Percentiles rank a stretch among this genome's conserved stretches.
phyloP scores from a whole-genome alignment of 495 filamentous ascomycete genomes.

The Penicillium antarcticum region DNA sequence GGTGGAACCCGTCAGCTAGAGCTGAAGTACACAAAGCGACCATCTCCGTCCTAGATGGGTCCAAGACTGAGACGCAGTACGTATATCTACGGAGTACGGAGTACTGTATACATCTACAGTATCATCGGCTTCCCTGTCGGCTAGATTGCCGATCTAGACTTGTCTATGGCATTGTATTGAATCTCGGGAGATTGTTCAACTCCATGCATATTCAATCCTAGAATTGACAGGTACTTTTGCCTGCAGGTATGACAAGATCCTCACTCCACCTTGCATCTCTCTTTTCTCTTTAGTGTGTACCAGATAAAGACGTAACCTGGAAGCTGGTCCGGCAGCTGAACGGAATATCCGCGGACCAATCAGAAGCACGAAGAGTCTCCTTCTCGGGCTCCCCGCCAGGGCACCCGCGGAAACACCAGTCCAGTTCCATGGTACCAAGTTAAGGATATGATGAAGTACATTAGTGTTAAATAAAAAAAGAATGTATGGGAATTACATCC shows the following conservation, averaged over 20 bases:
- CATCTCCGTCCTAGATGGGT: background rate
- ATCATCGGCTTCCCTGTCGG: too few relatives aligned
- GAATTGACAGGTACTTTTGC: background rate
- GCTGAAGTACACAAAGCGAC: background rate
- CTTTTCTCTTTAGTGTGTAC: background rate
- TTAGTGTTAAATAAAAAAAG: background rate
- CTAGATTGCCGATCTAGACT: background rate
- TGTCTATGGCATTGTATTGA: background rate
- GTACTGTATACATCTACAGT: too few relatives aligned
- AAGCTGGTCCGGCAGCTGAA: conserved; percentile 4
- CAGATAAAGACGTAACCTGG: background rate
- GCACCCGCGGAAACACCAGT: conserved; percentile 7
- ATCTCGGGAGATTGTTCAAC: background rate
- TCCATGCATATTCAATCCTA: background rate
- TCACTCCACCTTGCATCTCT: background rate
- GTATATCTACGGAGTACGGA: too few relatives aligned
- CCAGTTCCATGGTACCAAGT: conserved; percentile 8
- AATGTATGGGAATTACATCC: background rate
- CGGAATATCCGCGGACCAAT: conserved; percentile 14
- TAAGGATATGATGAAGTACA: conserved; percentile 7
- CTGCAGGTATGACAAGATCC: background rate
- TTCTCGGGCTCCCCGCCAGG: conserved; percentile 5
- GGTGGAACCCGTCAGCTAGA: background rate
- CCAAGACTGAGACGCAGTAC: background rate
- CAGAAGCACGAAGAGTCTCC: background rate